phyloP scores from a whole-genome alignment of 768 basidiomycete genomes.

The Leccinum sublutescens region DNA sequence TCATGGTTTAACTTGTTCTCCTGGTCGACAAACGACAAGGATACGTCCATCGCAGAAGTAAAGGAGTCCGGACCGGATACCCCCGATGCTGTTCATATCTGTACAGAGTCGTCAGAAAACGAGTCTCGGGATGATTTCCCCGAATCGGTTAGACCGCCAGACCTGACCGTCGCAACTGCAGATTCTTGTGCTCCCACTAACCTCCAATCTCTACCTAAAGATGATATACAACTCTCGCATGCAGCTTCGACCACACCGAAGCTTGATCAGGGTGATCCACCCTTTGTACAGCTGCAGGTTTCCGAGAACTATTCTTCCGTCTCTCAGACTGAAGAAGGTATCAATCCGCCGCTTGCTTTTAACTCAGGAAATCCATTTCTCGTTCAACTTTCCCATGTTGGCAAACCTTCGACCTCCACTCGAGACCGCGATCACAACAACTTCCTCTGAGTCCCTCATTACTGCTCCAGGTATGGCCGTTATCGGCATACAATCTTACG shows the following conservation, averaged over 20 bases:
- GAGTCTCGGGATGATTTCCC: background rate
- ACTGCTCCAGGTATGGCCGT: constrained; percentile 19
- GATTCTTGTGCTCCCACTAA: background rate
- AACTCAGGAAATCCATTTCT: constrained; percentile 47
- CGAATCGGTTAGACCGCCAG: background rate
- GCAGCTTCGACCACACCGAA: background rate
- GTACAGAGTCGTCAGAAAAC: background rate
- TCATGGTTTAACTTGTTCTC: constrained; percentile 38
- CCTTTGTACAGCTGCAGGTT: constrained; percentile 27
- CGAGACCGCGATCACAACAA: constrained; percentile 26
- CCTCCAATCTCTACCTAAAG: background rate
- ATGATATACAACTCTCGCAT: background rate
- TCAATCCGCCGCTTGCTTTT: constrained; percentile 15
- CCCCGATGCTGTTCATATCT: background rate
- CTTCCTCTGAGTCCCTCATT: background rate
- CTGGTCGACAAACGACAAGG: constrained; percentile 26
- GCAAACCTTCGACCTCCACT: constrained; percentile 46
- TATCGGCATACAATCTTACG: background rate
- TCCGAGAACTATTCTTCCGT: constrained; percentile 15
- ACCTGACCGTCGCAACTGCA: background rate
- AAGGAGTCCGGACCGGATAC: constrained; percentile 12
- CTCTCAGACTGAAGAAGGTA: constrained; percentile 8
- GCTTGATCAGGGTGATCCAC: constrained; percentile 4
- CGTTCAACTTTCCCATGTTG: constrained; percentile 50
- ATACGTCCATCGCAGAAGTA: constrained; percentile 14